Conservation (phyloP, 352 stramenopile genomes). For the Globisporangium irregulare region DNA sequence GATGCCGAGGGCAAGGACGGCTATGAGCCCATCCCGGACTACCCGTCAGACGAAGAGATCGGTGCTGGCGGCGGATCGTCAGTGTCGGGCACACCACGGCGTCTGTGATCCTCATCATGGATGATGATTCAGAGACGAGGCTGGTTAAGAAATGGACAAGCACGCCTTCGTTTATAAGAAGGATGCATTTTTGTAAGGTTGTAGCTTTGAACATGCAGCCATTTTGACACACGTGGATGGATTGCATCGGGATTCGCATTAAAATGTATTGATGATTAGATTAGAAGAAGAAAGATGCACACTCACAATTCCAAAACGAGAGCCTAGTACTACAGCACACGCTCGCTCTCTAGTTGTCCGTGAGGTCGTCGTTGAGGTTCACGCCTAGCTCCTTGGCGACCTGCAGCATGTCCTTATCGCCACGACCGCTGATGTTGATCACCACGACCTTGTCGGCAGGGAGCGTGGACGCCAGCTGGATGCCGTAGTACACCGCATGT, state of each 20-base stretch:
- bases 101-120: not conserved
- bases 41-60: constrained; percentile 53
- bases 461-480: constrained; percentile 91
- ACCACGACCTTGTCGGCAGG: constrained; percentile 91
- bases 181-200: not conserved
- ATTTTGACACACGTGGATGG: not conserved
- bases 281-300: not conserved
- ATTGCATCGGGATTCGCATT: not conserved
- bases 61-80: not conserved
- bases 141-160: not conserved
- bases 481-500: constrained; percentile 94
- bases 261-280: constrained; percentile 4
- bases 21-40: constrained; percentile 77
- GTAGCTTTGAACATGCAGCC: not conserved
- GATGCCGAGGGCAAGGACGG: constrained; percentile 65
- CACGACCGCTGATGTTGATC: constrained; percentile 97
- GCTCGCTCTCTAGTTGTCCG: constrained; percentile 41
- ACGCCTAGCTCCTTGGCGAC: constrained; percentile 95
- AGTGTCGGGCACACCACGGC: constrained; percentile 12
- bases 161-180: not conserved
- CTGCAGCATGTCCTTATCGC: constrained; percentile 99
- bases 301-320: not conserved
- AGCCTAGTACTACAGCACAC: not conserved
- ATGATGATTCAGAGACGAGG: not conserved
- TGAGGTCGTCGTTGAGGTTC: constrained; percentile 85